Evolutionary conservation across 2,329 filamentous ascomycete genomes (phyloP), one percentile per base, ranked within the genome.

Genomic region (Beauveria bassiana): DNA sequence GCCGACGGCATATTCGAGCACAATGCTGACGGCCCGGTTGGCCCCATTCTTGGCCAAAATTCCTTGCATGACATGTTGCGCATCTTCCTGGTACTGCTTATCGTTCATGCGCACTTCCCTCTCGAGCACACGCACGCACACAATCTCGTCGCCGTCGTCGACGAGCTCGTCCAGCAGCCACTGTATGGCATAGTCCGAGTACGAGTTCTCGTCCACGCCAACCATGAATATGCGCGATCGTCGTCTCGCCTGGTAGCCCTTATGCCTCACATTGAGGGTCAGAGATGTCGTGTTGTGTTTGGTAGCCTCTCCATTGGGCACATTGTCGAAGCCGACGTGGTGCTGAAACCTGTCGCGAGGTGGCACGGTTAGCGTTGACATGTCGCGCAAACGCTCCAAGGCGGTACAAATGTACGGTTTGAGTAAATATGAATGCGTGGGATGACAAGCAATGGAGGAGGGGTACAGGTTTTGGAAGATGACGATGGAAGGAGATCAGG

Each of bases 81-180:
- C 93, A 66, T 95, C 89, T 22, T 86, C 81, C 46, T 88, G 85
- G 73, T 96, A 96, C 57, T 83, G 81, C 57, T 85, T 87, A 61
- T 86, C 83, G 65, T 88, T 84, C 16, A 86, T 79, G 58, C 88
- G 89, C 57, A 86, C 83, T 65, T 93, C 90, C 70, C 90, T 93
- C 70, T 96, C 92, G 49, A 96, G 84, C 2, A 96, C 93, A 58
- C 91, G 84, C 54, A 97, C 83, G 74, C 93, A 97, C 9, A 97
- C 89, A 62, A 97, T 88, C 74, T 96, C 91, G 71, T 97, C 93
- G 20, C 93, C 92, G 69, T 96, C 93, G 68, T 96, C 92, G 46
- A 96, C 91, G 61, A 96, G 81, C 75, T 96, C 91, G 68, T 96
- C 91, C 45, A 97, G 84, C 56, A 96, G 81, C 92, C 92, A 97